A percentile compares a stretch with the other conserved stretches of the same genome.
Conservation (phyloP, 179 eudicot species). For the Silene noctiflora region DNA sequence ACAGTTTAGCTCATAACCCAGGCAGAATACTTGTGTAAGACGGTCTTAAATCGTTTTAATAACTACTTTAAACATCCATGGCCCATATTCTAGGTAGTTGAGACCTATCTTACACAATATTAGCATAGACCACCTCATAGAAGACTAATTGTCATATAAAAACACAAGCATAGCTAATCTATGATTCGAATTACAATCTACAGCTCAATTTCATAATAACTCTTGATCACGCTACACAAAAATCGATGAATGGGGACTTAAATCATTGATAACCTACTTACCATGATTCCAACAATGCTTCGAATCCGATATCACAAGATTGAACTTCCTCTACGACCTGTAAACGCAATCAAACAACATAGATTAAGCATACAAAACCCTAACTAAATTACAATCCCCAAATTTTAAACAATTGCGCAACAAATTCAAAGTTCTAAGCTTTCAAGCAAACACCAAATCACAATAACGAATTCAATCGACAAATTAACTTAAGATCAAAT, state of each 20-base stretch:
- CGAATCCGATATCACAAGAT: neutral
- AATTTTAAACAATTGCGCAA: neutral
- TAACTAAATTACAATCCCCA: neutral
- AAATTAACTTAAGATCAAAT: neutral
- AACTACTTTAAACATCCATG: no score
- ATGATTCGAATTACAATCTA: neutral
- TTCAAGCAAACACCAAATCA: neutral
- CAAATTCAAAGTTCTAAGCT: neutral
- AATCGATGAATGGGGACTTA: neutral
- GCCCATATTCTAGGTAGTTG: no score
- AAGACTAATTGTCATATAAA: neutral
- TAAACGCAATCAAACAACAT: slow-evolving; percentile 1
- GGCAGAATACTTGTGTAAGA: no score
- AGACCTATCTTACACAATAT: no score
- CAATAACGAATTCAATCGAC: neutral
- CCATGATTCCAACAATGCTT: slow-evolving; percentile 19
- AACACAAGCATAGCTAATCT: neutral
- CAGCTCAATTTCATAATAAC: neutral
- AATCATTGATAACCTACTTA: slow-evolving; percentile 11
- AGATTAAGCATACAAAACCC: neutral
- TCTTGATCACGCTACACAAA: neutral
- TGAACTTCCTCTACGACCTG: slow-evolving; percentile 8
- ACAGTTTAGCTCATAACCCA: neutral
- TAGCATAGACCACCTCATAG: no score
- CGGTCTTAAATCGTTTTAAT: no score